Base-by-base conservation (phyloP, 805 yeast species). In the Kodamaea fukazawae region DNA sequence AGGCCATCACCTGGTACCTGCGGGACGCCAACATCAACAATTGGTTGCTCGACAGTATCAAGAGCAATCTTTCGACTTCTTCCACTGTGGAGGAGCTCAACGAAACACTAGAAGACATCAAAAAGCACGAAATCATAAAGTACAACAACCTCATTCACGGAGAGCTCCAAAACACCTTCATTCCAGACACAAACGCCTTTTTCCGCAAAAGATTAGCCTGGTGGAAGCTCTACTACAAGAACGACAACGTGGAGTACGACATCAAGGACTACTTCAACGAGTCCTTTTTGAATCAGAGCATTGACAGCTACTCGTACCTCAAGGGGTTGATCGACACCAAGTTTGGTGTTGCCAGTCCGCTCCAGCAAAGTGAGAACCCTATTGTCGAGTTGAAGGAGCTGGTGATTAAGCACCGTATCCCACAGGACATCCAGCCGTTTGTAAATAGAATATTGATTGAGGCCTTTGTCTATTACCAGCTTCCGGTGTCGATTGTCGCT, bases 201-300 rank as follows among this genome's bases (percentile, higher is more conserved):
- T 66, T 69, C 55, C 43, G 39, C 16, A 51, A 48, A 13, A 57
- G 51, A 12, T 56, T 69, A 36, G 47, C 49, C 12, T 69, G 73
- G 73, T 69, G 71, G 70, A 67, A 54, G 45, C 48, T 69, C n/a
- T 69, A 69, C 46, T 53, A 51, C 41, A 58, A 57, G 34, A 69
- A 69, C 43, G 75, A 69, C 36, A 68, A 69, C 45, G 67, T 69
- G 15, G 73, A 67, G 48, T 69, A 69, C 42, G 63, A 59, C 28
- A 45, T 69, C 32, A 69, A 69, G 41, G 75, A 69, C 41, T 66
- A 43, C 47, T 61, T 69, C 42, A 53, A 42, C 32, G 34, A 47
- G 7, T 48, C 57, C 26, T 69, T 69, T 49, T 66, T 69, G 72
- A 51, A 45, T 38, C 44, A 55, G 17, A 66, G 73, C 41, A 65